These are phyloP conservation scores for Diaporthe vexans DNA, from an alignment of 2,329 filamentous ascomycete species.

Conservation along the genomic window DNA sequence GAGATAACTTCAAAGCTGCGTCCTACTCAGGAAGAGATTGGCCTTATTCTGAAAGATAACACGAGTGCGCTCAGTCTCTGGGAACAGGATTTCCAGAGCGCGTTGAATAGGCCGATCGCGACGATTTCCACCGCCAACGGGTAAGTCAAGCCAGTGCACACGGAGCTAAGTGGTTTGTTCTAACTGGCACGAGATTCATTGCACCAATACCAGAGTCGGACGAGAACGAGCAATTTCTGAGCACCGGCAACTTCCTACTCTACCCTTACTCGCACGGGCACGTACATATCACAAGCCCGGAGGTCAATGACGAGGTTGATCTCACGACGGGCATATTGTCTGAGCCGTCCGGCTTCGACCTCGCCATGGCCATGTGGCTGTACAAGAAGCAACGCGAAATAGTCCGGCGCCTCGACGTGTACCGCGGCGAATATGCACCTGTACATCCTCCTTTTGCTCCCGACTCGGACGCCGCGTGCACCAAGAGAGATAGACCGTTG, in stretches of 20 bases:
- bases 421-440: slow-evolving; percentile 59
- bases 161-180: not conserved
- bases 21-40: slow-evolving; percentile 44
- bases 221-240: slow-evolving; percentile 15
- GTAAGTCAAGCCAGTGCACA: not conserved
- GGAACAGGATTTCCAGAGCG: not conserved
- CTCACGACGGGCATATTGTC: slow-evolving; percentile 71
- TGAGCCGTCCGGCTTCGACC: slow-evolving; percentile 64
- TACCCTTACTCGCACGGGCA: slow-evolving; percentile 73
- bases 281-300: slow-evolving; percentile 67
- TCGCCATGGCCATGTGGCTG: slow-evolving; percentile 70
- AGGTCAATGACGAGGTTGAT: slow-evolving; percentile 60
- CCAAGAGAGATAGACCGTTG: slow-evolving; percentile 45
- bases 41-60: not conserved
- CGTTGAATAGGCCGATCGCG: not conserved
- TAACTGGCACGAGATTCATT: slow-evolving; percentile 3
- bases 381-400: slow-evolving; percentile 76
- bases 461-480: slow-evolving; percentile 56
- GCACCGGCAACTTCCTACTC: slow-evolving; percentile 63
- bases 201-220: slow-evolving; percentile 14
- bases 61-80: not conserved
- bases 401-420: slow-evolving; percentile 66
- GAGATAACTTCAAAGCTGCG: slow-evolving; percentile 45
- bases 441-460: slow-evolving; percentile 61
- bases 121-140: not conserved